Evolutionary conservation across 1,284 basidiomycete species (phyloP), one percentile per base, ranked within the genome.

Genomic region (Austropuccinia psidii): DNA sequence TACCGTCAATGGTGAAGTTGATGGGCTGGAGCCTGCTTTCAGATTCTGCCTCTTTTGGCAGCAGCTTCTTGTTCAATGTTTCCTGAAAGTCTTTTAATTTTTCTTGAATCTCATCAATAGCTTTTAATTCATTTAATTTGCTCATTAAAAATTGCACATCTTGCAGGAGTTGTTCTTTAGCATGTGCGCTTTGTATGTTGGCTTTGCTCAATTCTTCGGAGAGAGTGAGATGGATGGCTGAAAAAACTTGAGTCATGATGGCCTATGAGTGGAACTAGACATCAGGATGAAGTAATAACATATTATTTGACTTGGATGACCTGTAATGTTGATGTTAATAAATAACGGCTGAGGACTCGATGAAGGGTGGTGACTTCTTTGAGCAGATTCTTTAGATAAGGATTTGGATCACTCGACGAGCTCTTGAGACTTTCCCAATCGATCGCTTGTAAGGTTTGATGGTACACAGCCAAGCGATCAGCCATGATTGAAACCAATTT

Each of bases 401-500:
- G 85, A 79, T 90, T 91, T 8, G 80, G 77, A n/a, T n/a, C n/a
- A n/a, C n/a, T n/a, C 84, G 0, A 76, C 82, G 17, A 13, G 43
- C 21, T 35, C 41, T 66, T 52, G 47, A 66, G 47, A 45, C 62
- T 52, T 62, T 86, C 88, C 91, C 91, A 95, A 76, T 90, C 85
- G 74, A 95, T 85, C 50, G 84, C 83, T 87, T 92, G 75, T 6
- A 65, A 73, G 41, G 47, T 11, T n/a, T 33, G 41, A 21, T 6
- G n/a, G 81, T 98, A 96, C 0, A 90, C 88, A 75, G 85, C 87
- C 58, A 98, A 84, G 64, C 95, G 87, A 82, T 98, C 95, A 66
- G 93, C 89, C 96, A 99, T 98, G 82, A 98, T 99, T 43, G 93
- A 90, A 64, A 98, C 90, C 67, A 99, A 85, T 83, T 99, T 99